These are phyloP conservation scores for Pisolithus thermaeus DNA, from an alignment of 1,284 basidiomycete species.

Conservation along the genomic window DNA sequence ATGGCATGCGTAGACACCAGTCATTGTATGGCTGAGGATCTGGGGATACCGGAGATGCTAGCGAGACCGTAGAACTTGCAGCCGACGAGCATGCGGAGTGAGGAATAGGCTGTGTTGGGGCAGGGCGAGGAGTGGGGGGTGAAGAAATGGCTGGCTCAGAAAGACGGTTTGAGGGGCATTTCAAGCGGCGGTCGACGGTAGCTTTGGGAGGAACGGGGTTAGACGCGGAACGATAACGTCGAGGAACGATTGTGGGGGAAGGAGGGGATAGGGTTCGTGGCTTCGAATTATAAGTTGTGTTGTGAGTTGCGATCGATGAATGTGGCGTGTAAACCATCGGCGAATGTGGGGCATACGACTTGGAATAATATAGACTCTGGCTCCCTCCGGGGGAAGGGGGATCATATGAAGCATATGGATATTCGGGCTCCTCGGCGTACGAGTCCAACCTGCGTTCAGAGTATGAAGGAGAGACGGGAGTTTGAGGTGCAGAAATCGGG, in stretches of 20 bases:
- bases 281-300: background rate
- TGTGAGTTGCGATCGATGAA: background rate
- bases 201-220: background rate
- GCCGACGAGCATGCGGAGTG: constrained; percentile 1
- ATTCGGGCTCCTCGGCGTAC: background rate
- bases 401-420: background rate
- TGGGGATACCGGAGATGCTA: background rate
- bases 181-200: background rate
- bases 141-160: constrained; percentile 12
- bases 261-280: background rate
- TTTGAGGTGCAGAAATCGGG: background rate
- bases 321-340: background rate
- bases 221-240: constrained; percentile 6
- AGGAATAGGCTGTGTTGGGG: background rate
- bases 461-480: constrained; percentile 3
- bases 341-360: background rate
- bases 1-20: background rate
- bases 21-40: background rate
- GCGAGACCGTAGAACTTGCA: background rate
- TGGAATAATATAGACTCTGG: background rate
- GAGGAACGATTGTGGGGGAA: constrained; percentile 2
- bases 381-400: background rate
- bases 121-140: constrained; percentile 15
- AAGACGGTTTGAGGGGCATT: background rate
- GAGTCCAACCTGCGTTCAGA: constrained; percentile 5